Base-by-base conservation (phyloP, 805 yeast genomes). In the Pichia phayaonensis region DNA sequence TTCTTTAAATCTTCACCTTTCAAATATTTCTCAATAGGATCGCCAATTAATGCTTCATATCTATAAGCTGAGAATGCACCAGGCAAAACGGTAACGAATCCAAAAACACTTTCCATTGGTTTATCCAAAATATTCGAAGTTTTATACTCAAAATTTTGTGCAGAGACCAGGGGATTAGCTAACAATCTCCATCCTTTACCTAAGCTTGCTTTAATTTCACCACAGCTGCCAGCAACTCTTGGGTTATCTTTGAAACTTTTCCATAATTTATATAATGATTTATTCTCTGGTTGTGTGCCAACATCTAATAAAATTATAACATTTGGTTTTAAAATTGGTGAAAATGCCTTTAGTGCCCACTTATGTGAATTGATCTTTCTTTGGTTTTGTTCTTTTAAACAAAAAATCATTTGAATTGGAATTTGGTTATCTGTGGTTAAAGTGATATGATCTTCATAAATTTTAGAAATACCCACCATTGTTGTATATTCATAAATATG, bases 31-130 rank as follows among this genome's bases (percentile, higher is more conserved):
- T 84, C 88, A 53, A 92, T 69, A 3, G 99, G 99, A 40, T 79
- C 78, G 7, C 97, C 97, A 54, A 80, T 73, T 38, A 92, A 72
- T 0, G 97, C 98, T 38, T 73, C 78, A 61, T 83, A 90, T 53
- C 98, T 73, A 65, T 94, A 92, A 0, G 98, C 99, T 16, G 96
- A 86, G 60, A 94, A 90, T 0, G 98, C 98, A 61, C 98, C 98
- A 0, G 98, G 98, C 48, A 94, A 74, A 51, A 94, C 98, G 0
- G 95, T 79, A 58, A 92, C 90, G 63, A 89, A 92, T 0, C 99
- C 99, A 69, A 94, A 92, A 2, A 84, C 86, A 4, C 95, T 84
- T 66, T 92, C 99, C 76, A 90, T 85, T 0, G 99, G 97, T 67
- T 94, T 92, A 71, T 94, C 98, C 53, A 92, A 73, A 54, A 92